Evolutionary conservation across 345 rosid genomes (phyloP), one percentile per base, ranked within the genome.

Genomic region (Salix viminalis): DNA sequence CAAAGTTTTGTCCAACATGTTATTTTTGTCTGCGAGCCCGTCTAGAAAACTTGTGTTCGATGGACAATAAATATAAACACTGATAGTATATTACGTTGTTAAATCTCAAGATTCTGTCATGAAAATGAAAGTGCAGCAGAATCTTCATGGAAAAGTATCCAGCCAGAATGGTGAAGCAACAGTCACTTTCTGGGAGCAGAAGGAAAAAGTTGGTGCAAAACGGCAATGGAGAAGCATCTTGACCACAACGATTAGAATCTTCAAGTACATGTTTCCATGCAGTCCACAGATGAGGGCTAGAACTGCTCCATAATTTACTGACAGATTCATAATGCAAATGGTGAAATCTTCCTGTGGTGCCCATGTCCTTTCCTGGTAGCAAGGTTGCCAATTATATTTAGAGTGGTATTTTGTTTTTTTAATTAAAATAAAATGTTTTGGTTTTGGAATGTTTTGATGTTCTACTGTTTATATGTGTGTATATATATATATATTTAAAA

Each of bases 221-320:
- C 69, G 15, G 34, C 77, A 77, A 67, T 77, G 68, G 77, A 80
- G 79, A 65, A n/a, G 69, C 69, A 65, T 72, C 64, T 80, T 83
- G 86, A 77, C 83, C 77, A 21, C 14, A 3, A 30, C 42, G 4
- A 6, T 32, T 52, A 41, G 69, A 72, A 32, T 48, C 58, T 18
- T 12, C 61, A 14, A 28, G 37, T 67, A 41, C 44, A 41, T 41
- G 19, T 72, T 24, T 75, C 39, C 65, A 39, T 72, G 67, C 41
- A 58, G 26, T n/a, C 67, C 26, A 74, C 26, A 30, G 26, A 30
- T 16, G 66, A 75, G 52, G 37, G 36, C 52, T 7, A 44, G 7
- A 61, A 19, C 7, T 36, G 26, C 75, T 54, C 66, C 48, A 75
- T 82, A 75, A 75, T 75, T 56, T 28, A 26, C 73, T 46, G 80